Evolutionary conservation across 2,329 filamentous ascomycete species (phyloP), one percentile per base, ranked within the genome.

Genomic region (Dryadomyces sulphureus): DNA sequence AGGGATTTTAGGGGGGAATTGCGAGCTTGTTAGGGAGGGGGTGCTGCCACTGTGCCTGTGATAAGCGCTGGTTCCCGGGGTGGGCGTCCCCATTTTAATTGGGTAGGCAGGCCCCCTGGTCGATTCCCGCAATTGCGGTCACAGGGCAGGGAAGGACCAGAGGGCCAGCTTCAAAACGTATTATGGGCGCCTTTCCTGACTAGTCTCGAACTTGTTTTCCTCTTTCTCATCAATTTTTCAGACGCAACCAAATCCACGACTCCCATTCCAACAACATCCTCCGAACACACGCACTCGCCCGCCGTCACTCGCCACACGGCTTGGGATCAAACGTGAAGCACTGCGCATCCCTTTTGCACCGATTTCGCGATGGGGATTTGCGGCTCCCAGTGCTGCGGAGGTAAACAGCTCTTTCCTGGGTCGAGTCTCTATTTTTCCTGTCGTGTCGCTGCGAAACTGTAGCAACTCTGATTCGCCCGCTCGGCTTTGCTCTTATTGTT

Each of bases 371-470:
- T 81, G 77, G 77, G 71, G 60, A 65, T 69, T 65, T 74, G 72
- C 64, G 70, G 69, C 62, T 76, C 73, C 53, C 76, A 73, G 54
- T 80, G 76, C 66, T 80, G 75, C 62, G 73, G 72, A 66, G 68
- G 70, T 72, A 62, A 38, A 21, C 14, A 25, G n/a, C n/a, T n/a
- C n/a, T n/a, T n/a, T n/a, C n/a, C n/a, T n/a, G n/a, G n/a, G n/a
- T n/a, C n/a, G n/a, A n/a, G 7, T 11, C 25, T 30, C 27, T 7
- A 16, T 39, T 17, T 44, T 42, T 30, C 21, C n/a, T 12, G 8
- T 22, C 20, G 2, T 35, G n/a, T n/a, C n/a, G n/a, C n/a, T n/a
- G n/a, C n/a, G n/a, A n/a, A n/a, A n/a, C n/a, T n/a, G n/a, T n/a
- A n/a, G n/a, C n/a, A n/a, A n/a, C n/a, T 19, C 14, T 21, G 41